Evolutionary conservation across 2,329 filamentous ascomycete genomes (phyloP), one percentile per base, ranked within the genome.

Genomic region (Amauroascus niger): DNA sequence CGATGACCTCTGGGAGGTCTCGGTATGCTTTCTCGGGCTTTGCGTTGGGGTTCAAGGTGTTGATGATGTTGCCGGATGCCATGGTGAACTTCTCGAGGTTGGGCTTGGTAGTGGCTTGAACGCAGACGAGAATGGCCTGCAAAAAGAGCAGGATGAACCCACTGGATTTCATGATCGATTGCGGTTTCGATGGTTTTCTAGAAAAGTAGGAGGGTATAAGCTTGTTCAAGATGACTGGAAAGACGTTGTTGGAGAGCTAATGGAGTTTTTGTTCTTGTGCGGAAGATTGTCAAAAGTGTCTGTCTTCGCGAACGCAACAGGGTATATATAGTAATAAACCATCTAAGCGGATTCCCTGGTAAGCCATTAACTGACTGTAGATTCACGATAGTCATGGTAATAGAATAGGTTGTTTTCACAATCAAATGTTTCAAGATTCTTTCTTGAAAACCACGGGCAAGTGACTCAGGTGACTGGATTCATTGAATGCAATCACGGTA

Each of bases 71-170:
- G 24, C 57, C 57, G 9, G 53, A 48, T 8, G 57, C 44, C 20
- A 49, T 20, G 28, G 52, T 53, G 35, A 52, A 57, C 20, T 55
- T 52, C 14, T 55, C 56, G 20, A 47, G 20, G 13, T 54, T 48
- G 14, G 45, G 20, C 7, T 5, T 11, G 20, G 46, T 13, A 18
- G 32, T 30, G 13, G 55, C 55, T 43, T 56, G 55, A 28, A 20
- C 32, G 33, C 48, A 53, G 20, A 26, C 50, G 11, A 44, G 18
- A 14, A 56, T 7, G 13, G 46, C 46, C 30, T 45, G 37, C 44
- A 56, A 18, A 1, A 49, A 37, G 24, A 51, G 8, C 11, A 51
- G 26, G 35, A 48, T n/a, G 13, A 49, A 28, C 5, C 9, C 35
- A 16, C 33, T 20, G 41, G 40, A 6, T 40, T 56, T 53, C 55